Evolutionary conservation across 371 early-diverging fungal genomes (phyloP).

Genomic region (Smittium mucronatum): DNA sequence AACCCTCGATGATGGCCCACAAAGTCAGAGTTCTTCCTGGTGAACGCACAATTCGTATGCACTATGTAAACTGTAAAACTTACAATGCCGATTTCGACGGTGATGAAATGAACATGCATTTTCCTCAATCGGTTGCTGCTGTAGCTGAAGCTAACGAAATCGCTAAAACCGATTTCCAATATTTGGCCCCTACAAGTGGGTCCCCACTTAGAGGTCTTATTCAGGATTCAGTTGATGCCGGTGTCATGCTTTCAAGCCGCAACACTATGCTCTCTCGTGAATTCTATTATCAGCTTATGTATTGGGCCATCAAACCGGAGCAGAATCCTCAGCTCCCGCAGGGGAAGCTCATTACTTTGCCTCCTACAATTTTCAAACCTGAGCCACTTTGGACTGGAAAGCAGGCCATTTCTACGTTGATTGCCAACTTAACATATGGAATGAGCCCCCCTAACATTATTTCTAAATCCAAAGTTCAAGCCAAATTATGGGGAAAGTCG

Average conservation of each 20-base stretch:
- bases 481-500: conserved; percentile 69
- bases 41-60: conserved; percentile 99
- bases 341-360: conserved; percentile 61
- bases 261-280: conserved; percentile 83
- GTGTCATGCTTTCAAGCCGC: conserved; percentile 84
- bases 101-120: conserved; percentile 99
- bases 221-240: conserved; percentile 98
- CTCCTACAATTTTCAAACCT: conserved; percentile 84
- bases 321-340: conserved; percentile 40
- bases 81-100: conserved; percentile 99
- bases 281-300: conserved; percentile 90
- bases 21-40: conserved; percentile 92
- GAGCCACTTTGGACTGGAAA: conserved; percentile 93
- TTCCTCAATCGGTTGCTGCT: conserved; percentile 95
- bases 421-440: conserved; percentile 72
- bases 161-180: conserved; percentile 93
- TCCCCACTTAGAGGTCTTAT: conserved; percentile 98
- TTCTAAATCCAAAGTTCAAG: conserved; percentile 77
- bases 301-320: conserved; percentile 63
- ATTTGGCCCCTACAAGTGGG: conserved; percentile 96
- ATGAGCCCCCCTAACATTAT: conserved; percentile 67
- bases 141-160: conserved; percentile 93
- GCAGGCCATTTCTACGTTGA: conserved; percentile 86
- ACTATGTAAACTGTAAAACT: conserved; percentile 96
- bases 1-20: conserved; percentile 99